Evolutionary conservation across 768 basidiomycete species (phyloP), one percentile per base, ranked within the genome.

Genomic region (Russula vinacea): DNA sequence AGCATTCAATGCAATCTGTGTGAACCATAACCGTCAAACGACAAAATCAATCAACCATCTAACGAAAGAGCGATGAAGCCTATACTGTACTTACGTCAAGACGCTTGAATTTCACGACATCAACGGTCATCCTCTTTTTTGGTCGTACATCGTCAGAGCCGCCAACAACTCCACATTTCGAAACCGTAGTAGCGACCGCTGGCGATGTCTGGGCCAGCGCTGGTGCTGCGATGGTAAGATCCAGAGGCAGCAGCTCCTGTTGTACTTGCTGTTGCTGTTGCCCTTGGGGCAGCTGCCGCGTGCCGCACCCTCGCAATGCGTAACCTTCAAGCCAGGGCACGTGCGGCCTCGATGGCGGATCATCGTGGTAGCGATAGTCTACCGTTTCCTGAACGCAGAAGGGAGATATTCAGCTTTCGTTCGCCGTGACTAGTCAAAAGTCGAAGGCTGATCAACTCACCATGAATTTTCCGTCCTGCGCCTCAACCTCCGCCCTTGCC

Each of bases 361-460:
- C 44, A 11, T 45, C 59, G 35, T 52, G 47, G 49, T 29, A 60
- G 19, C 64, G 64, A 56, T 60, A 60, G 24, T 65, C 64, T 17
- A 65, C 64, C 22, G 58, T 65, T 44, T 65, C 13, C 64, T 64
- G 16, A 49, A 49, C 49, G 14, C 0, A 26, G n/a, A 26, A 39
- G 5, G 7, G 9, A 56, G 16, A 10, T 0, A 14, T 24, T 49
- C 32, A 22, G 19, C 42, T 16, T 45, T 22, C 44, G n/a, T 22
- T 8, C n/a, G 10, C n/a, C 44, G 8, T 19, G 32, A 22, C 19
- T 2, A 19, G 33, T 44, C n/a, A 22, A 45, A 39, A n/a, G 37
- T 19, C n/a, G 19, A 45, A 9, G n/a, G 7, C 14, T n/a, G 10
- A 45, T 45, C n/a, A n/a, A 45, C n/a, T 40, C 37, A 64, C 63